Conservation (phyloP, 2,329 filamentous ascomycete genomes). For the Monosporascus sp. region DNA sequence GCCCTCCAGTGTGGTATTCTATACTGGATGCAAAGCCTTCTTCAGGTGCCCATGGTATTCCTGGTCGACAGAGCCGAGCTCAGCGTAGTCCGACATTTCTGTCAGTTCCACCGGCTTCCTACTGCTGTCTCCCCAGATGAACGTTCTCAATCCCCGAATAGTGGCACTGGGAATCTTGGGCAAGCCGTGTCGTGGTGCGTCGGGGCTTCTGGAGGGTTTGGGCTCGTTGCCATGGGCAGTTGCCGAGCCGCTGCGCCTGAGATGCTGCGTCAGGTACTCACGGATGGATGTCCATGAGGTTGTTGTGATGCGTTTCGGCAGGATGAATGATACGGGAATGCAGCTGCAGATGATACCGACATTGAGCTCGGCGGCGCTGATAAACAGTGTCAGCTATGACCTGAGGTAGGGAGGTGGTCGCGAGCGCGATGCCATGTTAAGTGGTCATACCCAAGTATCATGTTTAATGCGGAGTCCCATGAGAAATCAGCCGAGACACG, state of each 20-base stretch:
- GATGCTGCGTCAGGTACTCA: neutral
- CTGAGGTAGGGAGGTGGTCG: too few relatives aligned
- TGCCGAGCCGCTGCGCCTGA: neutral
- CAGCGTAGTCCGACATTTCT: neutral
- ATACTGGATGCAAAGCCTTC: too few relatives aligned
- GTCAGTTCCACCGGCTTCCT: neutral
- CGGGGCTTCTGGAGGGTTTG: neutral
- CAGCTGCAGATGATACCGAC: conserved; percentile 9
- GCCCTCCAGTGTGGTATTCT: too few relatives aligned
- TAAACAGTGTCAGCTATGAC: too few relatives aligned
- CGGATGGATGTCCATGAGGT: neutral
- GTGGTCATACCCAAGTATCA: too few relatives aligned
- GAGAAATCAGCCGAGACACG: conserved; percentile 13
- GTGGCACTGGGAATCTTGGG: neutral
- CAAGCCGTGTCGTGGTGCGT: neutral
- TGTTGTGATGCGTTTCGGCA: neutral
- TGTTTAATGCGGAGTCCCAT: conserved; percentile 5
- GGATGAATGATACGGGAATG: conserved; percentile 5
- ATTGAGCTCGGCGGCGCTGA: conserved; percentile 11
- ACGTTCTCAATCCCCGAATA: neutral
- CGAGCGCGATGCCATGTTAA: too few relatives aligned
- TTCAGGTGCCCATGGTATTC: conserved; percentile 4
- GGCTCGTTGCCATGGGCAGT: neutral
- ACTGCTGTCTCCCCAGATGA: neutral
- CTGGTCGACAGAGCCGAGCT: conserved; percentile 1